Evolutionary conservation across 768 basidiomycete genomes (phyloP).

Genomic region (Trichaptum fuscoviolaceum): DNA sequence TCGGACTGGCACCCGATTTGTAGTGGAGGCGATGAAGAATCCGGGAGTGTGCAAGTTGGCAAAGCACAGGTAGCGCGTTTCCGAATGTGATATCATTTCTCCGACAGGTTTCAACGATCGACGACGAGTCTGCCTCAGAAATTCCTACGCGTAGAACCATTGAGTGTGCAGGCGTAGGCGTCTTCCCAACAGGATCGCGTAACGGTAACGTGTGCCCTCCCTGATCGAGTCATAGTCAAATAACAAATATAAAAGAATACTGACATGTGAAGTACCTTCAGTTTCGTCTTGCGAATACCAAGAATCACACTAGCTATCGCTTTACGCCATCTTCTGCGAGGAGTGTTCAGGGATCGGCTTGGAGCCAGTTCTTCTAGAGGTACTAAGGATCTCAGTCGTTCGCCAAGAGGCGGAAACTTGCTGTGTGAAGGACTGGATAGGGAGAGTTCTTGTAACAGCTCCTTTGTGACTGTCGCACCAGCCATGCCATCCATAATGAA

Average conservation of each 20-base stretch:
- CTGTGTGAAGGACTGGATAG: constrained; percentile 12
- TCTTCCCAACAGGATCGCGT: constrained; percentile 31
- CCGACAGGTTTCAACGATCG: constrained; percentile 36
- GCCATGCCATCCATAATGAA: constrained; percentile 45
- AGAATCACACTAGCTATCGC: constrained; percentile 37
- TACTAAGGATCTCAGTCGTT: constrained; percentile 36
- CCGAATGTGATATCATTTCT: constrained; percentile 44
- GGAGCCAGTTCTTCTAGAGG: constrained; percentile 36
- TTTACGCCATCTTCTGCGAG: constrained; percentile 39
- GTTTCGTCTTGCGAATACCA: constrained; percentile 26
- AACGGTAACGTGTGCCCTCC: constrained; percentile 52
- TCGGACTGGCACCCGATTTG: constrained; percentile 36
- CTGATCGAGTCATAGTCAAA: constrained; percentile 22
- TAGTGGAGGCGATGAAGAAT: constrained; percentile 38
- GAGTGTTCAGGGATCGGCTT: constrained; percentile 23
- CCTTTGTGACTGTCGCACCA: constrained; percentile 23
- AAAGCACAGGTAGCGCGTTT: constrained; percentile 41
- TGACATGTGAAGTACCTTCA: constrained; percentile 25
- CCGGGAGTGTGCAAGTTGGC: constrained; percentile 48
- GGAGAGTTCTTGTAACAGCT: background rate
- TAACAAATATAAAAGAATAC: background rate
- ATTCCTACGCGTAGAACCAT: constrained; percentile 15
- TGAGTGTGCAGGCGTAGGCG: constrained; percentile 34
- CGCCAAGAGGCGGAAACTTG: constrained; percentile 3
- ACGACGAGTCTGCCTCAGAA: constrained; percentile 26